These are phyloP conservation scores for Aspergillus pseudotamarii DNA, from an alignment of 2,329 filamentous ascomycete genomes.

Conservation along the genomic window DNA sequence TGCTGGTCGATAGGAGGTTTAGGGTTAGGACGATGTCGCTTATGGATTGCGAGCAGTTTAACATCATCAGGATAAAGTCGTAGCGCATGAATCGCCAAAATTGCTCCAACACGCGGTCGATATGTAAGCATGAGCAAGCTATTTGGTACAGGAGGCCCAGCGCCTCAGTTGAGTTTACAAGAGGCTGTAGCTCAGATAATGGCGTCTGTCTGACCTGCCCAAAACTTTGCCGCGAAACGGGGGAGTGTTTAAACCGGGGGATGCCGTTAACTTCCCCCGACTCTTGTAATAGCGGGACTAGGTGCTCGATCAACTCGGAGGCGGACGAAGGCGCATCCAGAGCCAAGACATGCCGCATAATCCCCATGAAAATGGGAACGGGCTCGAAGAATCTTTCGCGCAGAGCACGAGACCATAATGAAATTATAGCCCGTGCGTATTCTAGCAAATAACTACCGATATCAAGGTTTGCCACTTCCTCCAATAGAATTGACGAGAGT, in stretches of 20 bases:
- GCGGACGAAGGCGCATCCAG: conserved; percentile 41
- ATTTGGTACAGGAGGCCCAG: conserved; percentile 58
- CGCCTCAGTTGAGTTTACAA: conserved; percentile 58
- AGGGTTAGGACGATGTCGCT: conserved; percentile 58
- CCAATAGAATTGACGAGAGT: conserved; percentile 58
- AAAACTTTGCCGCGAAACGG: conserved; percentile 43
- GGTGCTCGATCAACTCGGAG: conserved; percentile 38
- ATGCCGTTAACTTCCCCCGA: conserved; percentile 59
- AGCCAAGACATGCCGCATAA: conserved; percentile 44
- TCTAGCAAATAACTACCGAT: conserved; percentile 51
- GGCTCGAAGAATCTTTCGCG: conserved; percentile 55
- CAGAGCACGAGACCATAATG: conserved; percentile 60
- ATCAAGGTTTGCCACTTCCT: conserved; percentile 49
- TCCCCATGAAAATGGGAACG: conserved; percentile 45
- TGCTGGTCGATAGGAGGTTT: conserved; percentile 58
- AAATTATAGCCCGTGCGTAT: conserved; percentile 54
- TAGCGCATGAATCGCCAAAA: conserved; percentile 62
- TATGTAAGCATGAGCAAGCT: conserved; percentile 50
- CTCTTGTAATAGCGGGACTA: conserved; percentile 46
- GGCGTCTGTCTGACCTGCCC: conserved; percentile 45
- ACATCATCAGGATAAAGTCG: conserved; percentile 61
- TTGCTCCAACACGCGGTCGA: conserved; percentile 43
- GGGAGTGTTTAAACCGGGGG: conserved; percentile 51
- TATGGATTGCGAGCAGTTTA: conserved; percentile 61
- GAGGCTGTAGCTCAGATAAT: conserved; percentile 45